Conservation (phyloP, 73 alveolate genomes). For the Diophrys sp. region DNA sequence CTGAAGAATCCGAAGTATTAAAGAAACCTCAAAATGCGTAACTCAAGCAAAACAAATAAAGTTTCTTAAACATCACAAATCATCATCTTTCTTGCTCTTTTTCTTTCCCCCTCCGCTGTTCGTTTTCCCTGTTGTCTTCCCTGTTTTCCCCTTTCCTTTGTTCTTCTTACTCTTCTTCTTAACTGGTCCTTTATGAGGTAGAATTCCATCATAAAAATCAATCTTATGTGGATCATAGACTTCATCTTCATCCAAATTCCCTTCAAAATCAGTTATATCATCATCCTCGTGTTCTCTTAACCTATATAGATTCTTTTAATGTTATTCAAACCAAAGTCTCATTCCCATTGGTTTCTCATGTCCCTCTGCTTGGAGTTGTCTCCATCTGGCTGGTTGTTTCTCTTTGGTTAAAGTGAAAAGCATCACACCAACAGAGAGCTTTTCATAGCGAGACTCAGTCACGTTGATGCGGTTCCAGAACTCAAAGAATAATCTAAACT, state of each 20-base stretch:
- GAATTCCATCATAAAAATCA: constrained; percentile 7
- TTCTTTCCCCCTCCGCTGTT: background rate
- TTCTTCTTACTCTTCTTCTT: background rate
- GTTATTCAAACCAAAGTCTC: constrained; percentile 7
- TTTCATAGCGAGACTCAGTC: background rate
- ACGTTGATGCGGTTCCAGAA: background rate
- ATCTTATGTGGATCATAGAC: background rate
- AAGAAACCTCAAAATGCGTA: background rate
- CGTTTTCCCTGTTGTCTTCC: background rate
- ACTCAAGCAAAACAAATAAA: background rate
- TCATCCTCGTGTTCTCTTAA: constrained; percentile 14
- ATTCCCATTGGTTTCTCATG: background rate
- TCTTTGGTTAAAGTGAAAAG: background rate
- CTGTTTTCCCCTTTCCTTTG: background rate
- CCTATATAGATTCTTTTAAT: background rate
- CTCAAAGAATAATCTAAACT: constrained; percentile 5
- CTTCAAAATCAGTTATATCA: constrained; percentile 5
- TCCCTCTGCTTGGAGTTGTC: background rate
- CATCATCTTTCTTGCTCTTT: background rate
- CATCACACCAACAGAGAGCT: constrained; percentile 3
- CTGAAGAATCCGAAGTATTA: no score
- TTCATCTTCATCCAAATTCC: constrained; percentile 4
- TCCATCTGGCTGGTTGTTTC: constrained; percentile 7
- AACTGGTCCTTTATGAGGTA: constrained; percentile 8
- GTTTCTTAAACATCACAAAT: background rate